phyloP scores from a whole-genome alignment of 345 rosid species.

The Populus pruinosa region DNA sequence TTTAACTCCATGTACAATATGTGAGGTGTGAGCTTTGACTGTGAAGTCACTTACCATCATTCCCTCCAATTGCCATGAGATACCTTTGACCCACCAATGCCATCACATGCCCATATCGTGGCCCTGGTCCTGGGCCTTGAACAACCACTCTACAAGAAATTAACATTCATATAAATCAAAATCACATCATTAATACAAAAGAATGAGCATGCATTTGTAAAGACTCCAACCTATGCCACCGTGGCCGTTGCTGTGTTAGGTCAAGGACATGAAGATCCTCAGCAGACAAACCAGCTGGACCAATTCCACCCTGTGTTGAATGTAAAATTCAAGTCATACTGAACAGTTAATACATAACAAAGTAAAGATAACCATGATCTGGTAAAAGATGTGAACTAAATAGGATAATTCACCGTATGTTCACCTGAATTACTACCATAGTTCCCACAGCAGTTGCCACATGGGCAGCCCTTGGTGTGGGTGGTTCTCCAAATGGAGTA shows the following conservation, averaged over 20 bases:
- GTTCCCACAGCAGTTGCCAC: conserved; percentile 99
- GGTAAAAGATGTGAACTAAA: not conserved
- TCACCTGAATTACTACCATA: conserved; percentile 99
- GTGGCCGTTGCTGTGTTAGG: conserved; percentile 88
- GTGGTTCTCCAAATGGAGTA: conserved; percentile 91
- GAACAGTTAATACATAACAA: not conserved
- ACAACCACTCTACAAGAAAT: conserved; percentile 76
- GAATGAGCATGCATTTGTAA: conserved; percentile 8
- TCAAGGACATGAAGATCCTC: conserved; percentile 99
- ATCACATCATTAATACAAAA: not conserved
- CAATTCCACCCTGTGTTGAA: conserved; percentile 84
- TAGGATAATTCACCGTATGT: conserved; percentile 4
- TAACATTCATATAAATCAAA: conserved; percentile 20
- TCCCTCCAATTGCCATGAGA: conserved; percentile 99
- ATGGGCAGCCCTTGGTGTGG: conserved; percentile 99
- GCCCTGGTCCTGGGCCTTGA: conserved; percentile 99
- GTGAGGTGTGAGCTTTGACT: not conserved
- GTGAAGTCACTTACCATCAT: conserved; percentile 64
- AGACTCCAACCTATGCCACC: conserved; percentile 85
- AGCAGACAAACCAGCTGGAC: conserved; percentile 98
- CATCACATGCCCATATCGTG: conserved; percentile 99
- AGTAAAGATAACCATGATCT: not conserved
- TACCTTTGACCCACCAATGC: conserved; percentile 98
- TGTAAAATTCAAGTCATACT: conserved; percentile 13
- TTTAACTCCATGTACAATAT: not conserved